A percentile compares a stretch with the other conserved stretches of the same genome.
These are phyloP conservation scores for Podaxis sp. DNA, from an alignment of 768 basidiomycete genomes.

Conservation along the genomic window DNA sequence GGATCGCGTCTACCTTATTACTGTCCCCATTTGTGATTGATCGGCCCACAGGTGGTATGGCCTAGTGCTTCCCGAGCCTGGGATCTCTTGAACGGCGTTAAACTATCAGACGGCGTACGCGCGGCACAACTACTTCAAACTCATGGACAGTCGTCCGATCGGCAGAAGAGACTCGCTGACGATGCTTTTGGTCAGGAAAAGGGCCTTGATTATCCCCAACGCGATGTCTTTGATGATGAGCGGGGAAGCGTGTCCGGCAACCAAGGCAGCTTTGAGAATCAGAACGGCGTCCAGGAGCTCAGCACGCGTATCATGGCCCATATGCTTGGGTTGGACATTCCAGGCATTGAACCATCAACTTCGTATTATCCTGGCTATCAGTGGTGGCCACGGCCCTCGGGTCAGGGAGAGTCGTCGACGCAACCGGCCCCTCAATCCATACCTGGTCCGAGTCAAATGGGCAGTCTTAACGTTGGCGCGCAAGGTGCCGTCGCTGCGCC, in stretches of 20 bases:
- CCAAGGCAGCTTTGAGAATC: slow-evolving; percentile 27
- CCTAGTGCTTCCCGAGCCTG: slow-evolving; percentile 67
- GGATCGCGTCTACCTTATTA: slow-evolving; percentile 19
- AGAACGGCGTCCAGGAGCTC: slow-evolving; percentile 59
- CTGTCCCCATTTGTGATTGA: slow-evolving; percentile 15
- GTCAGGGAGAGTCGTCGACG: not conserved
- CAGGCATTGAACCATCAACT: slow-evolving; percentile 61
- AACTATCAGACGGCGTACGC: slow-evolving; percentile 42
- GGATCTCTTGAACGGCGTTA: slow-evolving; percentile 67
- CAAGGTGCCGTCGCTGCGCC: not conserved
- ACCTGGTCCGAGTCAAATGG: not conserved
- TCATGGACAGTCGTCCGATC: slow-evolving; percentile 26
- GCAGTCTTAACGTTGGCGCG: not conserved
- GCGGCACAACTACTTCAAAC: slow-evolving; percentile 28
- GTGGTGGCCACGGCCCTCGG: slow-evolving; percentile 56
- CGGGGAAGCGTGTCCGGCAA: slow-evolving; percentile 16
- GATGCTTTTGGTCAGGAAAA: slow-evolving; percentile 65
- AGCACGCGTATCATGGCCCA: slow-evolving; percentile 69
- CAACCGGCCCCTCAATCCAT: slow-evolving; percentile 5
- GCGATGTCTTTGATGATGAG: slow-evolving; percentile 32
- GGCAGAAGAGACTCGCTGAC: slow-evolving; percentile 53
- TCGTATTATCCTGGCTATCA: slow-evolving; percentile 59
- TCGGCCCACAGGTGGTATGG: slow-evolving; percentile 55
- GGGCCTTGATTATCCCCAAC: slow-evolving; percentile 41
- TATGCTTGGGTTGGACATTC: slow-evolving; percentile 67